A percentile compares a stretch with the other conserved stretches of the same genome.
Evolutionary conservation across 2,329 filamentous ascomycete species (phyloP).

Genomic region (Zelopaecilomyces penicillatus): DNA sequence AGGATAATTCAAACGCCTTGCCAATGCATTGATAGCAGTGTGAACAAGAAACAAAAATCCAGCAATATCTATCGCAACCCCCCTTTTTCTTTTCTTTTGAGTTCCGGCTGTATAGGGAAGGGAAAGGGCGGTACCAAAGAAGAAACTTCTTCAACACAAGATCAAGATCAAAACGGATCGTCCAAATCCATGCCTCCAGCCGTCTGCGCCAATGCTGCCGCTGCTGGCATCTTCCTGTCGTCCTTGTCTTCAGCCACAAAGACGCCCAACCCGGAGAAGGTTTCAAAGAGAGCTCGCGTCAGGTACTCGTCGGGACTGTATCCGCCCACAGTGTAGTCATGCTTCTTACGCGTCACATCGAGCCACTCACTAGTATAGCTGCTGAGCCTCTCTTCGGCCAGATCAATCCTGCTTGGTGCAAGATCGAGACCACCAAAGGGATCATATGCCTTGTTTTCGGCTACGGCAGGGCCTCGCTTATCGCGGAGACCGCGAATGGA

Average conservation of each 20-base stretch:
- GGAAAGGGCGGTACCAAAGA: not conserved
- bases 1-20: not conserved
- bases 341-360: constrained; percentile 56
- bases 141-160: not conserved
- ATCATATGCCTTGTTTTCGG: constrained; percentile 70
- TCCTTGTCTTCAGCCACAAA: constrained; percentile 73
- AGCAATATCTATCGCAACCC: not conserved
- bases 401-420: constrained; percentile 58
- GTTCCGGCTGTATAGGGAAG: too few species aligned
- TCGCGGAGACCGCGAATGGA: constrained; percentile 77
- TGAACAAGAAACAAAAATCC: too few species aligned
- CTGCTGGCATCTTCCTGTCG: constrained; percentile 26
- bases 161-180: constrained; percentile 29
- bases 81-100: too few species aligned
- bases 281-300: constrained; percentile 71
- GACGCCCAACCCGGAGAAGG: constrained; percentile 81
- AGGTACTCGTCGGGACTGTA: constrained; percentile 80
- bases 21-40: not conserved
- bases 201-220: constrained; percentile 21
- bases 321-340: constrained; percentile 64
- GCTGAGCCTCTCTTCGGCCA: constrained; percentile 41
- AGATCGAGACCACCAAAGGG: constrained; percentile 73
- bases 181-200: constrained; percentile 41
- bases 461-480: constrained; percentile 30
- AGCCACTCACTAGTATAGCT: constrained; percentile 71